Evolutionary conservation across 306 rosid genomes (phyloP).

Genomic region (Lablab purpureus): DNA sequence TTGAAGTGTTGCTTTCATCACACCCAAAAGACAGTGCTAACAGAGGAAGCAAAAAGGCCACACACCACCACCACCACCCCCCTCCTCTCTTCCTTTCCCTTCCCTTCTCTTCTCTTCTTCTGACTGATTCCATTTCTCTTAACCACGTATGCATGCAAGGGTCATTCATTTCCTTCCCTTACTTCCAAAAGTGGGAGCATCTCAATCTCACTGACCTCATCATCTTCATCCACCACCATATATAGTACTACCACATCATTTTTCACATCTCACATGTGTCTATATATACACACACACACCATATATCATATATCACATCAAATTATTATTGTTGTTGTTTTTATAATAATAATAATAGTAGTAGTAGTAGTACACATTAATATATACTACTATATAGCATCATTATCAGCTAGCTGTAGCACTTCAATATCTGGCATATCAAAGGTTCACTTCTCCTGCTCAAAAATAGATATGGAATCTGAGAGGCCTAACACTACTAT

Average conservation of each 20-base stretch:
- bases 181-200: conserved; percentile 72
- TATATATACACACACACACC: not conserved
- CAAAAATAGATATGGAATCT: conserved; percentile 62
- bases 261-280: not conserved
- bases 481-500: conserved; percentile 29
- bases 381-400: not conserved
- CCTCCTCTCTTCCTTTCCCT: not conserved
- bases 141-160: conserved; percentile 64
- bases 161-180: conserved; percentile 64
- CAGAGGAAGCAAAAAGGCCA: conserved; percentile 57
- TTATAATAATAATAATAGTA: not conserved
- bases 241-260: conserved; percentile 7
- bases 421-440: conserved; percentile 41
- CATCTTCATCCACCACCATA: conserved; percentile 24
- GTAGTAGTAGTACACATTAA: no score
- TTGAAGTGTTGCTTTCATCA: conserved; percentile 78
- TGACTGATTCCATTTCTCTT: conserved; percentile 18
- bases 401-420: not conserved
- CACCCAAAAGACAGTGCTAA: conserved; percentile 61
- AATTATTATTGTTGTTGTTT: not conserved
- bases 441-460: conserved; percentile 42
- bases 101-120: not conserved
- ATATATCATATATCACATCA: no score
- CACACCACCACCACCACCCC: conserved; percentile 5
- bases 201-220: conserved; percentile 62